These are phyloP conservation scores for Bipolaris zeicola DNA, from an alignment of 2,329 filamentous ascomycete genomes.

Conservation along the genomic window DNA sequence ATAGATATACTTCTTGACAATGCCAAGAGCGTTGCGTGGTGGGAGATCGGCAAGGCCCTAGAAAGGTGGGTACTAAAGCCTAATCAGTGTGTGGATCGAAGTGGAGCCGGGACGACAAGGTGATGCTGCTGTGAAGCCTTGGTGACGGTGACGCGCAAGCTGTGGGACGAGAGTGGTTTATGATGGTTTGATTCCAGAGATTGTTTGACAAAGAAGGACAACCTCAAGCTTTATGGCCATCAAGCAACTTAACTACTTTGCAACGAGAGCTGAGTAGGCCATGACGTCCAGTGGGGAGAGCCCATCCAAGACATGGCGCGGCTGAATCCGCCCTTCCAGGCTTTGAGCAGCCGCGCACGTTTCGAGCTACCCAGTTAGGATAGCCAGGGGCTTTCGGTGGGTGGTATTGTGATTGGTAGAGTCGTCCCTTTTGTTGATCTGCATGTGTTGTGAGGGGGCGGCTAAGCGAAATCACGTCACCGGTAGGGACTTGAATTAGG, in stretches of 20 bases:
- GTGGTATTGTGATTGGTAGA: constrained; percentile 29
- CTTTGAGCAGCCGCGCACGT: constrained; percentile 15
- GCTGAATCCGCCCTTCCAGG: constrained; percentile 25
- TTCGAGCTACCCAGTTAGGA: constrained; percentile 18
- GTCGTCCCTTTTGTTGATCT: constrained; percentile 23
- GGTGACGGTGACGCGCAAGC: constrained; percentile 21
- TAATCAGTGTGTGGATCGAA: constrained; percentile 19
- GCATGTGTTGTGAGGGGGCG: constrained; percentile 14
- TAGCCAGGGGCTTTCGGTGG: constrained; percentile 4
- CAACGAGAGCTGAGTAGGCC: constrained; percentile 15
- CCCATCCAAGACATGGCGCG: constrained; percentile 16
- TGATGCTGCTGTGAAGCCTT: constrained; percentile 16
- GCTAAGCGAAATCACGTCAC: constrained; percentile 41
- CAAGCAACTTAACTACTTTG: constrained; percentile 19
- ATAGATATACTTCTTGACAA: constrained; percentile 15
- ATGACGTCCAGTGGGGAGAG: constrained; percentile 32
- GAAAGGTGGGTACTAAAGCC: constrained; percentile 20
- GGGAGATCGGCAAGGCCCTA: constrained; percentile 19
- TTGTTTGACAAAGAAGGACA: not conserved
- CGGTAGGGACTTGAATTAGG: constrained; percentile 17
- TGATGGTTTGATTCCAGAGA: constrained; percentile 5
- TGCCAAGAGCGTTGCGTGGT: constrained; percentile 25
- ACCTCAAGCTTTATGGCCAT: not conserved
- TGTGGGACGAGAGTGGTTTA: constrained; percentile 1
- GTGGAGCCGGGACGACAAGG: constrained; percentile 21